Evolutionary conservation across 1,284 basidiomycete genomes (phyloP), one percentile per base, ranked within the genome.

Genomic region (Sanghuangporus weigelae): DNA sequence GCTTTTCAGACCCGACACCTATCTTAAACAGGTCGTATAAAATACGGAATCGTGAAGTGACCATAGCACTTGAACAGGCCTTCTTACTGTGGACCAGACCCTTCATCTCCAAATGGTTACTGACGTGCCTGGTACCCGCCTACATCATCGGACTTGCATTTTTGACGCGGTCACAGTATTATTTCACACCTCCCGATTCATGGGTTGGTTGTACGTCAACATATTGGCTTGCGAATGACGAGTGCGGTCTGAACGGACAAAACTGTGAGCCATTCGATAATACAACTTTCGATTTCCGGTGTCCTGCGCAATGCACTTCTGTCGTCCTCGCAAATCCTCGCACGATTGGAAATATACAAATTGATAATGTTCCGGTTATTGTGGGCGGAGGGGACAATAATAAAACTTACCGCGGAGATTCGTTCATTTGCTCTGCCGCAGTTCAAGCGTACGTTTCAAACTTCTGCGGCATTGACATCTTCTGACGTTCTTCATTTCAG

Each of bases 371-470:
- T 21, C 90, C 93, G 6, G 78, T 95, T 23, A 81, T 96, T 57
- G 89, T 96, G 1, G 94, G 94, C 8, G 93, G 93, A 14, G 91
- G 90, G 3, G 89, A 92, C 72, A 68, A 66, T 3, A 78, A 86
- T 56, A 70, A 73, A 35, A 92, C 91, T 2, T 95, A 95, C 70
- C 81, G 94, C 69, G 92, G 86, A 1, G 94, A 96, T 72, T 87
- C 81, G 58, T 96, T 95, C 72, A 83, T 95, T 40, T 96, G 94
- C 72, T 85, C 92, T 42, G 86, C 93, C 49, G 93, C 93, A n/a
- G 81, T 89, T 40, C 92, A 93, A 78, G 83, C 86, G 89, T 92
- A 70, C 75, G 85, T 80, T 2, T 11, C 42, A 64, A 5, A 53
- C 59, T 49, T 19, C 60, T 66, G 11, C 23, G 14, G 58, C 10